These are phyloP conservation scores for Triangularia setosa DNA, from an alignment of 2,329 filamentous ascomycete species.

Conservation along the genomic window DNA sequence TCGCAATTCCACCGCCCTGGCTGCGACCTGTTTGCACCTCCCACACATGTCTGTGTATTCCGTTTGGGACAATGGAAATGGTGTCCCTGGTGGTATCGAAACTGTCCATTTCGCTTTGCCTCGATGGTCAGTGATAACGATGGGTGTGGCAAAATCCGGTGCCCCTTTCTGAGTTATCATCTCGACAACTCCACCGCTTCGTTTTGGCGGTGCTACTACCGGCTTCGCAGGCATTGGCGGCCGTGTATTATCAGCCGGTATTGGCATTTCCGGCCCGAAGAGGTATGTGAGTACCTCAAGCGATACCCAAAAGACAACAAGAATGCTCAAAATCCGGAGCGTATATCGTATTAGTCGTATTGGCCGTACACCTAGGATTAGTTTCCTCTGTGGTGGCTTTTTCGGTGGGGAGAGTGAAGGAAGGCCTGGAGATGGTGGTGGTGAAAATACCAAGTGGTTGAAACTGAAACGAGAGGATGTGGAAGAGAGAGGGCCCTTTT, in stretches of 20 bases:
- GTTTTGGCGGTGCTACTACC: conserved; percentile 12
- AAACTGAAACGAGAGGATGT: conserved; percentile 62
- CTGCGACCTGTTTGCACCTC: conserved; percentile 62
- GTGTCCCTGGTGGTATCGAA: conserved; percentile 63
- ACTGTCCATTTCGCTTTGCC: conserved; percentile 74
- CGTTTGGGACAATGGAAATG: conserved; percentile 65
- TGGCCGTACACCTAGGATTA: conserved; percentile 39
- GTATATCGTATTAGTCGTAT: conserved; percentile 55
- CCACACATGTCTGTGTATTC: conserved; percentile 64
- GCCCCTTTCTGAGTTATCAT: conserved; percentile 62
- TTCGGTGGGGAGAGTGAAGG: conserved; percentile 64
- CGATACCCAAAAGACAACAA: conserved; percentile 45
- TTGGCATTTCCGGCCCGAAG: conserved; percentile 12
- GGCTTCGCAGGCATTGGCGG: not conserved
- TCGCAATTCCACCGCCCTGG: conserved; percentile 50
- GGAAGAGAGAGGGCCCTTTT: conserved; percentile 53
- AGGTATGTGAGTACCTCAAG: conserved; percentile 42
- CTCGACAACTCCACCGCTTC: conserved; percentile 51
- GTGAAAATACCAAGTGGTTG: conserved; percentile 63
- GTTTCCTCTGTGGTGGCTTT: conserved; percentile 56
- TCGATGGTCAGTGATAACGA: conserved; percentile 62
- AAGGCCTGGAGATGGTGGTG: conserved; percentile 66
- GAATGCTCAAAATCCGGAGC: conserved; percentile 43
- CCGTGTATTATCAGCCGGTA: not conserved
- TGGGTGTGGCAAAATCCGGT: conserved; percentile 69